Percentiles rank a stretch among this genome's conserved stretches.
phyloP scores from a whole-genome alignment of 1,139 yeast genomes.

The Candida buenavistaensis region DNA sequence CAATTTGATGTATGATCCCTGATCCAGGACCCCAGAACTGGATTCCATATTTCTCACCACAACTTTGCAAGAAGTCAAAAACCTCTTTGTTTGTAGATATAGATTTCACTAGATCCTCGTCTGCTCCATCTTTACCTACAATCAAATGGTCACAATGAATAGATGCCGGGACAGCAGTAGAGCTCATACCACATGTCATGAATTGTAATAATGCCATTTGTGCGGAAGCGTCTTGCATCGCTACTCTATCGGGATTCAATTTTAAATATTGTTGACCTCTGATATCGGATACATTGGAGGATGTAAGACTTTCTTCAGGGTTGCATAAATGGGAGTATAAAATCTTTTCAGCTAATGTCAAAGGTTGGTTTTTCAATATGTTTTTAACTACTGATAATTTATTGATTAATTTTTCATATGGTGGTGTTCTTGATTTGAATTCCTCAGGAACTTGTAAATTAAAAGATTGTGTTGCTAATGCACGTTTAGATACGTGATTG shows the following conservation, averaged over 20 bases:
- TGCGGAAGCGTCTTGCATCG: constrained; percentile 99
- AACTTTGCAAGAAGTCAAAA: constrained; percentile 85
- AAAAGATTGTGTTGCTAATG: constrained; percentile 37
- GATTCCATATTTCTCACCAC: constrained; percentile 91
- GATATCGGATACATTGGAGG: constrained; percentile 53
- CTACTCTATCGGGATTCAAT: constrained; percentile 95
- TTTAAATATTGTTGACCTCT: constrained; percentile 87
- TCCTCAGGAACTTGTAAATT: constrained; percentile 53
- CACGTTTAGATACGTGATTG: constrained; percentile 16
- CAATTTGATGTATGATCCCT: constrained; percentile 97
- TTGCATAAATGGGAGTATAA: constrained; percentile 85
- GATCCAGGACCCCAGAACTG: constrained; percentile 99
- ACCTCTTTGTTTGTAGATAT: constrained; percentile 89
- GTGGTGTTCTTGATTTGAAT: constrained; percentile 74
- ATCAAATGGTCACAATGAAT: constrained; percentile 97
- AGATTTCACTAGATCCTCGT: constrained; percentile 69
- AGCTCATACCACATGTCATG: constrained; percentile 89
- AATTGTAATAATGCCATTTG: constrained; percentile 96
- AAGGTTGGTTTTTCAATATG: constrained; percentile 67
- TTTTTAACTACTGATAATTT: constrained; percentile 64
- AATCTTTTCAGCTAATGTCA: constrained; percentile 92
- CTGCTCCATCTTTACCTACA: constrained; percentile 93
- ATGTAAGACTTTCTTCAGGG: constrained; percentile 74
- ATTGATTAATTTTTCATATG: constrained; percentile 71
- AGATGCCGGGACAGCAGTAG: constrained; percentile 89